phyloP scores from a whole-genome alignment of 305 asterid genomes.

The Plantago coronopus region DNA sequence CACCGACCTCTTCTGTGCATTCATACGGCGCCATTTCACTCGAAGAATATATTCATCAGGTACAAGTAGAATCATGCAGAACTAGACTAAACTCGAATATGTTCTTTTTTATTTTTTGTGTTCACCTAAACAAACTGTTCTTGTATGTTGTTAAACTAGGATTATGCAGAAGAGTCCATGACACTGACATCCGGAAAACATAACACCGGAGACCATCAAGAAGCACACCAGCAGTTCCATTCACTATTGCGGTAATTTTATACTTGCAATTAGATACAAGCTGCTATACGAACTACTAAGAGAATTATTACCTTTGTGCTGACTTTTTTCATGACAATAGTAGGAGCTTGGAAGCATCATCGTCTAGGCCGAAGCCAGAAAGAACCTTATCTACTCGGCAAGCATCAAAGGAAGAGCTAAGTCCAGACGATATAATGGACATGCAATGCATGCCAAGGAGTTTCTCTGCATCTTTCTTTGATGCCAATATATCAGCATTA shows the following conservation, averaged over 20 bases:
- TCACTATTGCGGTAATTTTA: slow-evolving; percentile 29
- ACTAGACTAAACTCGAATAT: background rate
- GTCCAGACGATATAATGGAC: slow-evolving; percentile 25
- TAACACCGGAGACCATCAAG: slow-evolving; percentile 24
- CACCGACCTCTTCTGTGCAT: slow-evolving; percentile 39
- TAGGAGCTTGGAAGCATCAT: slow-evolving; percentile 36
- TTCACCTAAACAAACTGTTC: slow-evolving; percentile 8
- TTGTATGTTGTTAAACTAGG: slow-evolving; percentile 33
- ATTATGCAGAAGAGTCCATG: slow-evolving; percentile 18
- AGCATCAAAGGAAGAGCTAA: slow-evolving; percentile 19
- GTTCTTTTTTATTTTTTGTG: background rate
- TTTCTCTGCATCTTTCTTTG: slow-evolving; percentile 38
- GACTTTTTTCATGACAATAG: background rate
- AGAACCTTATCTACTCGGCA: slow-evolving; percentile 28
- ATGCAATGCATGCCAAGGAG: slow-evolving; percentile 41
- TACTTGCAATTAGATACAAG: background rate
- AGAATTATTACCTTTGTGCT: background rate
- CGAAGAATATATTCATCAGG: slow-evolving; percentile 47
- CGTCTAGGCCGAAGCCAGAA: slow-evolving; percentile 23
- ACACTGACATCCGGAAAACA: slow-evolving; percentile 20
- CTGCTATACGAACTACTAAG: background rate
- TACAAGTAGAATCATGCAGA: slow-evolving; percentile 14
- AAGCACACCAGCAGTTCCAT: slow-evolving; percentile 31
- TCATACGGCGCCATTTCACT: slow-evolving; percentile 32
- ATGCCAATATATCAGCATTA: slow-evolving; percentile 23